These are phyloP conservation scores for Aphanoascus verrucosus DNA, from an alignment of 2,329 filamentous ascomycete genomes.

Conservation along the genomic window DNA sequence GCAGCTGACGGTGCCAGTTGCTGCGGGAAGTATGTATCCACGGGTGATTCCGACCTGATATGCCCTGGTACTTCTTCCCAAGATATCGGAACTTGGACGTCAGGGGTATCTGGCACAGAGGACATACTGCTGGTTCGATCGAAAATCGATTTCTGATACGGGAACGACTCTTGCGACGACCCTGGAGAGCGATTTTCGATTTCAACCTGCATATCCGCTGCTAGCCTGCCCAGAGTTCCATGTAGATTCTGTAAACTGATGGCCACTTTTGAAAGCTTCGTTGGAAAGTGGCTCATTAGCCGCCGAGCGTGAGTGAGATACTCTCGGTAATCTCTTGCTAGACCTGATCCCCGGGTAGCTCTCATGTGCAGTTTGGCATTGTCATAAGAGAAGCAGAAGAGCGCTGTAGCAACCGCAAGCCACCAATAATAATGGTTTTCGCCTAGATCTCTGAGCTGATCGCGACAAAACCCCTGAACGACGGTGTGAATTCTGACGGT, in stretches of 20 bases:
- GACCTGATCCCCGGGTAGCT: conserved; percentile 27
- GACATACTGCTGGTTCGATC: conserved; percentile 38
- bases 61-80: conserved; percentile 18
- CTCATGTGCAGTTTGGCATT: conserved; percentile 34
- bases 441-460: conserved; percentile 33
- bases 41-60: conserved; percentile 15
- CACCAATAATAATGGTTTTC: conserved; percentile 34
- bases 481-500: conserved; percentile 40
- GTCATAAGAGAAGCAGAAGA: conserved; percentile 36
- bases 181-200: conserved; percentile 35
- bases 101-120: conserved; percentile 32
- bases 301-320: conserved; percentile 38
- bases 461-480: conserved; percentile 39
- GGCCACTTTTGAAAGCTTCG: conserved; percentile 22
- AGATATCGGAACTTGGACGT: conserved; percentile 16
- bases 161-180: conserved; percentile 30
- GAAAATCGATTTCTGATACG: conserved; percentile 36
- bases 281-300: conserved; percentile 32
- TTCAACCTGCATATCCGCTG: conserved; percentile 31
- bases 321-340: conserved; percentile 39
- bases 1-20: conserved; percentile 2
- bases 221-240: conserved; percentile 25
- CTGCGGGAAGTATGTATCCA: conserved; percentile 13
- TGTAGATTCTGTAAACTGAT: conserved; percentile 28
- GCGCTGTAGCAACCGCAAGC: conserved; percentile 33